Percentiles rank a stretch among this genome's conserved stretches.
These are phyloP conservation scores for Pseudocercospora ulei DNA, from an alignment of 2,329 filamentous ascomycete species.

Conservation along the genomic window DNA sequence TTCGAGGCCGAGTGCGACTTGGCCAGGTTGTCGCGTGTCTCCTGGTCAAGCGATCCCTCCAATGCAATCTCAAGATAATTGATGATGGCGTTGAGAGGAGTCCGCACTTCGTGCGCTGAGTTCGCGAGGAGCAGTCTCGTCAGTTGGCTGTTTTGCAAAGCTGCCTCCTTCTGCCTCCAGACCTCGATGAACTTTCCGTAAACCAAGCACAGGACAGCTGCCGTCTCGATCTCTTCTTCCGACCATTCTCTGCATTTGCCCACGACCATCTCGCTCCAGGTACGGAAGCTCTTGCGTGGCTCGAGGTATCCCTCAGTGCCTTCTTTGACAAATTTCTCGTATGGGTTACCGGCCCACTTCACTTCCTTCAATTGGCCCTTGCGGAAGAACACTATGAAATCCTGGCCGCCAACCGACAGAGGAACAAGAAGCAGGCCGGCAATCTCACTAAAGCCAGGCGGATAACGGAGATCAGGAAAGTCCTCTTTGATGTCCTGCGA, in stretches of 20 bases:
- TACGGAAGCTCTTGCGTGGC: conserved; percentile 67
- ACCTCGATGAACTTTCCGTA: conserved; percentile 88
- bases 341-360: conserved; percentile 79
- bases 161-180: conserved; percentile 82
- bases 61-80: conserved; percentile 88
- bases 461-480: conserved; percentile 71
- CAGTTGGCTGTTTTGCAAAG: conserved; percentile 69
- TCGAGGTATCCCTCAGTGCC: conserved; percentile 66
- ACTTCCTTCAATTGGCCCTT: conserved; percentile 64
- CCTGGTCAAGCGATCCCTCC: conserved; percentile 66
- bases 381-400: conserved; percentile 91
- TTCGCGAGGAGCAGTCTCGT: conserved; percentile 72
- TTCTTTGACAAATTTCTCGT: conserved; percentile 64
- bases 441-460: conserved; percentile 66
- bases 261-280: conserved; percentile 69
- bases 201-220: conserved; percentile 74
- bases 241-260: conserved; percentile 81
- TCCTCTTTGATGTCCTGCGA: conserved; percentile 67
- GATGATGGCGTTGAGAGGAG: conserved; percentile 84
- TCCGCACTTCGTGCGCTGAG: conserved; percentile 83
- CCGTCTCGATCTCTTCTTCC: conserved; percentile 80
- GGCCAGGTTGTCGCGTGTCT: conserved; percentile 73
- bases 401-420: conserved; percentile 60
- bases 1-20: conserved; percentile 86
- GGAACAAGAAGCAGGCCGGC: conserved; percentile 76